Evolutionary conservation across 2,329 filamentous ascomycete genomes (phyloP), one percentile per base, ranked within the genome.

Genomic region (Aspergillus candidus): DNA sequence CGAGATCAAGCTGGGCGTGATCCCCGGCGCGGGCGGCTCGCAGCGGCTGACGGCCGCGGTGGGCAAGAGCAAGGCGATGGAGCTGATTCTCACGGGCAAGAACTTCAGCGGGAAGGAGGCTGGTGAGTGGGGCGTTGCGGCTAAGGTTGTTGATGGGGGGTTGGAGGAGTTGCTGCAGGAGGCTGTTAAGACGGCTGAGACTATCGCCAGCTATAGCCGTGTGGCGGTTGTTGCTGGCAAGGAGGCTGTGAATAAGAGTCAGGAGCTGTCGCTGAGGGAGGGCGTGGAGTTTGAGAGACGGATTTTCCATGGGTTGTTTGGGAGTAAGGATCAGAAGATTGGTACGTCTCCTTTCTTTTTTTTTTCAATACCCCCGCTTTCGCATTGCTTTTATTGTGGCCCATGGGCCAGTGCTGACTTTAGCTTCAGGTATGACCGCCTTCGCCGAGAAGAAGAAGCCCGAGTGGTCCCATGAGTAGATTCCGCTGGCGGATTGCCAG

Each of bases 231-330:
- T 88, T 71, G 93, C 86, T 10, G 84, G 80, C 45, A 98, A 98
- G 77, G 93, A 98, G 75, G 91, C 93, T n/a, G 91, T 98, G 44
- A 95, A 97, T 67, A 97, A 96, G 82, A 95, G 89, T 68, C 90
- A 97, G 75, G 93, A 98, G 58, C 70, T 95, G 55, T 76, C 84
- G 3, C 72, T 98, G 47, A 75, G 86, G 56, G 93, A 97, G 61
- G 93, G 93, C 11, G 86, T 98, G 2, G 93, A 98, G 72, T 97
- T 82, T 70, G 93, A 98, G 78, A 78, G 93, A 62, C 80, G 90
- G 41, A 77, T 97, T 30, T 98, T 98, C 75, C 93, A 98, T 70
- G 79, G 83, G 18, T 63, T 96, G 60, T 98, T 98, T 72, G 93
- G 91, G 15, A 94, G 86, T 65, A 80, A 88, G 71, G 93, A 98